Base-by-base conservation (phyloP, 306 rosid species). In the Leucaena leucocephala region DNA sequence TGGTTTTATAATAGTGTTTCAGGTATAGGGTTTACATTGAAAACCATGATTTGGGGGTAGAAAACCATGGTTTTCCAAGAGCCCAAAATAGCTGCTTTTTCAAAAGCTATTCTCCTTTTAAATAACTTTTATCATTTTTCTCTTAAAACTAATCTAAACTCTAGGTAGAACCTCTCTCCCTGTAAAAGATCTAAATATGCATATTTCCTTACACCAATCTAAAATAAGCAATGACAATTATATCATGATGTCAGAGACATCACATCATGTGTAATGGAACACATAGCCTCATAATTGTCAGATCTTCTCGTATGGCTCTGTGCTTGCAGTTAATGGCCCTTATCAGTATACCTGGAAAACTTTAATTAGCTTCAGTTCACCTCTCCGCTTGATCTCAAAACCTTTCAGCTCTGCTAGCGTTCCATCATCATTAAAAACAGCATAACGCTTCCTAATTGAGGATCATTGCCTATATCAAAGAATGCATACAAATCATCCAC, bases 331-430 rank as follows among this genome's bases (percentile, higher is more conserved):
- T 71, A 78, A 74, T 61, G 52, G 76, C 49, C 54, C 48, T 79
- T 72, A 59, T 66, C 73, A 80, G 52, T 34, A 52, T 85, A 95
- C 98, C 98, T 95, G 98, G 92, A 95, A 95, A 85, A 92, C 98
- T 85, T 95, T 95, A 75, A 95, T 95, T 84, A 95, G 97, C 94
- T 95, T 95, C 87, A 95, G 87, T 87, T 95, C 98, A 64, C 98
- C 98, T 84, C 98, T 91, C 68, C 98, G 95, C 90, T 95, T 95
- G 86, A 95, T 95, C 91, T 95, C 98, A 84, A 95, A 95, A 87
- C 98, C 98, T 90, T 95, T 95, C 66, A 95, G 96, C 82, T 95
- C 98, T 22, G 98, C 98, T 49, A 95, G 92, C 68, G 98, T 88
- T 82, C 98, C 98, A 80, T 95, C 98, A 82, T 95, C 92, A 78